A percentile compares a stretch with the other conserved stretches of the same genome.
These are phyloP conservation scores for Mortierella sp. DNA, from an alignment of 371 early-diverging fungal genomes.

Conservation along the genomic window DNA sequence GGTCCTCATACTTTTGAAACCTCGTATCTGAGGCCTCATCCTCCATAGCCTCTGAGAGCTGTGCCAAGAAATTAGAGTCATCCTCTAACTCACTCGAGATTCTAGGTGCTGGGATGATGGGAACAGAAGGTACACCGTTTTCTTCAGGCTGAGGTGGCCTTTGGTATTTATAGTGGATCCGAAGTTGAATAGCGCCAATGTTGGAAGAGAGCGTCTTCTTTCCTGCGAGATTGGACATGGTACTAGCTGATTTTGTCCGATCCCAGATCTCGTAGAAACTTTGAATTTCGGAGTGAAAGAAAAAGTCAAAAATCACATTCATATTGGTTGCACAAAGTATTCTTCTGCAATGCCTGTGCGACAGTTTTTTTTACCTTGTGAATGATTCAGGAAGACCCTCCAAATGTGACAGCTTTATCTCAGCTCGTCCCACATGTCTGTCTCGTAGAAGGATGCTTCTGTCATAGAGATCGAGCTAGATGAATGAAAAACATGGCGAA, in stretches of 20 bases:
- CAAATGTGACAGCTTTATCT: conserved; percentile 73
- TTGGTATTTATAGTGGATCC: conserved; percentile 75
- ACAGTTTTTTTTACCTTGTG: conserved; percentile 57
- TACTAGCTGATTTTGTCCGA: conserved; percentile 67
- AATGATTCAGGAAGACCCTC: conserved; percentile 77
- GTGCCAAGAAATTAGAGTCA: conserved; percentile 43
- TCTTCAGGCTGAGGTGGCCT: conserved; percentile 38
- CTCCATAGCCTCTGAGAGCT: conserved; percentile 53
- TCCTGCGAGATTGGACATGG: conserved; percentile 68
- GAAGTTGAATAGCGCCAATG: conserved; percentile 76
- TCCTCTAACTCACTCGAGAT: conserved; percentile 39
- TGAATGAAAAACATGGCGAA: background rate
- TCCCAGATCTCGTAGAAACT: conserved; percentile 78
- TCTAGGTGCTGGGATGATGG: conserved; percentile 31
- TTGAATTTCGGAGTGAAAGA: background rate
- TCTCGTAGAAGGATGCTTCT: conserved; percentile 73
- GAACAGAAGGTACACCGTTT: background rate
- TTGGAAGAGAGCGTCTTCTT: conserved; percentile 67
- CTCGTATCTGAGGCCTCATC: conserved; percentile 54
- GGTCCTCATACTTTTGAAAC: conserved; percentile 50
- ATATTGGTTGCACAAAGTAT: background rate
- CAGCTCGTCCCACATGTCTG: conserved; percentile 79
- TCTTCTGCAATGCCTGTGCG: background rate
- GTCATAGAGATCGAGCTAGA: conserved; percentile 81
- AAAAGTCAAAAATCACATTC: background rate